These are phyloP conservation scores for Afroboletus lepidellus DNA, from an alignment of 1,284 basidiomycete species.

Conservation along the genomic window DNA sequence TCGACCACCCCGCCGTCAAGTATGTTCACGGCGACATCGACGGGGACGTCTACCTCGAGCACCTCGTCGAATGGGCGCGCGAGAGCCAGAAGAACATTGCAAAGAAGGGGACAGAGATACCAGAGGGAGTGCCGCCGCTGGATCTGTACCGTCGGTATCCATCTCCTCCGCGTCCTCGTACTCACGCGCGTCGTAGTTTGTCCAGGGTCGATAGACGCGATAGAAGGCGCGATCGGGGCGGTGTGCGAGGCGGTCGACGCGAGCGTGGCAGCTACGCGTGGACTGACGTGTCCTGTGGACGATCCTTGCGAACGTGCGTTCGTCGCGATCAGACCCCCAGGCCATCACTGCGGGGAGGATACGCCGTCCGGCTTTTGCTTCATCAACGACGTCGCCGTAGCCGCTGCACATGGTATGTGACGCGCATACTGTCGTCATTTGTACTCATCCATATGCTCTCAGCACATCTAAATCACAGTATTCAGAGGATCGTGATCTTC, in stretches of 20 bases:
- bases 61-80: constrained; percentile 57
- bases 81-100: constrained; percentile 67
- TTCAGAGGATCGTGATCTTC: constrained; percentile 82
- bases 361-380: constrained; percentile 85
- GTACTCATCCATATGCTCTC: neutral
- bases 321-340: constrained; percentile 84
- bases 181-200: constrained; percentile 49
- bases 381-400: constrained; percentile 91
- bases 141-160: constrained; percentile 76
- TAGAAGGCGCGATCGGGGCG: constrained; percentile 75
- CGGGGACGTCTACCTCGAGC: constrained; percentile 65
- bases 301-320: constrained; percentile 56
- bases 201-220: constrained; percentile 65
- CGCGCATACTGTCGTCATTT: neutral
- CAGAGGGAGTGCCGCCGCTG: constrained; percentile 67
- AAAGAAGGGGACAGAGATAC: constrained; percentile 76
- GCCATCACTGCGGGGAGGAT: constrained; percentile 85
- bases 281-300: constrained; percentile 30
- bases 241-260: constrained; percentile 84
- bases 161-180: neutral
- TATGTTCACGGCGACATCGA: constrained; percentile 73
- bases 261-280: constrained; percentile 44
- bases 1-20: constrained; percentile 65
- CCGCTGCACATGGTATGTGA: constrained; percentile 78
- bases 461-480: constrained; percentile 80